Base-by-base conservation (phyloP, 1,284 basidiomycete species). In the Hypsizygus ulmarius region DNA sequence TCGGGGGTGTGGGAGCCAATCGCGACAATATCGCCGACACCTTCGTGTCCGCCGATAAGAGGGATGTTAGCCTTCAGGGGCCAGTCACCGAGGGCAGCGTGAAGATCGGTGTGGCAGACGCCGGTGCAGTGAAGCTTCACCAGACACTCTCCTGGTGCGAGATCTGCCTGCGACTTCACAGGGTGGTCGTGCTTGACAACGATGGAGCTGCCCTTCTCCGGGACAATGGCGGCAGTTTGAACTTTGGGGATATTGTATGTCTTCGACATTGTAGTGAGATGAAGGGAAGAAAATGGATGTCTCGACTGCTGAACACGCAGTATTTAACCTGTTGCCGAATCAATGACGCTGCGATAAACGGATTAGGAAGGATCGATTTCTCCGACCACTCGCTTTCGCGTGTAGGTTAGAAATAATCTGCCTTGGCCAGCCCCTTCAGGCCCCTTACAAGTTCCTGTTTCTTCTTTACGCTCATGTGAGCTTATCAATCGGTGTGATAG, bases 1-100 rank as follows among this genome's bases (percentile, higher is more conserved):
- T 76, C 51, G 28, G 67, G 63, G 0, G 87, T 87, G 61, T 84
- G 72, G 16, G 77, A 72, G 38, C 82, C 90, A 58, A 94, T 87
- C 32, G 89, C 90, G 33, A 94, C 87, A 49, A 94, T 71, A 43
- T 77, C 66, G 7, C 87, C 86, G 12, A 88, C 81, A 54, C 88
- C 90, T 69, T 93, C 90, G 62, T 93, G 91, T 0, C 93, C 93
- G 29, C 91, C 93, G 51, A 94, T 80, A 47, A 93, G 79, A 1
- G 90, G 90, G 8, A 77, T 74, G 57, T 78, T 82, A 41, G 84
- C 72, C 3, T 70, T 68, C 30, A 89, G 53, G 3, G 88, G 87
- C 88, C 88, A 91, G 62, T 92, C 88, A 47, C 77, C 78, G 39
- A 76, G 67, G 42, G 77, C 74, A 27, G 85, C 84, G 60, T 92